These are phyloP conservation scores for Cryptococcus hybrid DNA, from an alignment of 1,284 basidiomycete species.

Conservation along the genomic window DNA sequence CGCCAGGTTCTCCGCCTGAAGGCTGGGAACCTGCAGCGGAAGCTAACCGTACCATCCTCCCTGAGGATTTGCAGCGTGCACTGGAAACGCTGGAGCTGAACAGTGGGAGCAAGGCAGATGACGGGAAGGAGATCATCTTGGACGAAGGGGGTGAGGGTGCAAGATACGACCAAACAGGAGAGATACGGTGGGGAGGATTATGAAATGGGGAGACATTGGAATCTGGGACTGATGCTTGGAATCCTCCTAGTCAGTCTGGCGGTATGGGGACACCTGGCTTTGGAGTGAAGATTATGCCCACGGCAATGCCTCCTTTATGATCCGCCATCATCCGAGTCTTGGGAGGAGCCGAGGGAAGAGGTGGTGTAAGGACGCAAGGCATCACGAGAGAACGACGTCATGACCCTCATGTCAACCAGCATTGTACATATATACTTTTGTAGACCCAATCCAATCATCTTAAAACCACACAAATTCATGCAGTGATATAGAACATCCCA, in stretches of 20 bases:
- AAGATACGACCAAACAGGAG: conserved; percentile 27
- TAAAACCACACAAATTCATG: neutral
- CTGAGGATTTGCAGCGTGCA: conserved; percentile 82
- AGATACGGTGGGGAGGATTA: conserved; percentile 1
- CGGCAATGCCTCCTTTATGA: conserved; percentile 36
- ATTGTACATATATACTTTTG: neutral
- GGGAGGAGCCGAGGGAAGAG: neutral
- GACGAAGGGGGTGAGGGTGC: conserved; percentile 42
- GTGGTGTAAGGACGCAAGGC: no score
- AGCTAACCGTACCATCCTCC: conserved; percentile 81
- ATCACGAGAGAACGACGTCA: no score
- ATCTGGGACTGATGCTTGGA: conserved; percentile 15
- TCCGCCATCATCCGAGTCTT: neutral
- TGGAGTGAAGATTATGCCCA: conserved; percentile 34
- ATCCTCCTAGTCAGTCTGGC: conserved; percentile 10
- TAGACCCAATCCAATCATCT: neutral
- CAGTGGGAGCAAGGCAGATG: conserved; percentile 7
- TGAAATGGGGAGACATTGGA: conserved; percentile 19
- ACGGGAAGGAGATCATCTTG: conserved; percentile 38
- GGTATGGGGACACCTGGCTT: conserved; percentile 22
- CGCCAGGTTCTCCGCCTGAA: conserved; percentile 95
- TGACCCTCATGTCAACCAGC: neutral
- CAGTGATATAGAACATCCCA: neutral
- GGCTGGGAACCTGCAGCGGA: conserved; percentile 94
- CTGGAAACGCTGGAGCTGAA: conserved; percentile 55